Conservation (phyloP, 1,139 yeast species). For the Yamadazyma taylorii region DNA sequence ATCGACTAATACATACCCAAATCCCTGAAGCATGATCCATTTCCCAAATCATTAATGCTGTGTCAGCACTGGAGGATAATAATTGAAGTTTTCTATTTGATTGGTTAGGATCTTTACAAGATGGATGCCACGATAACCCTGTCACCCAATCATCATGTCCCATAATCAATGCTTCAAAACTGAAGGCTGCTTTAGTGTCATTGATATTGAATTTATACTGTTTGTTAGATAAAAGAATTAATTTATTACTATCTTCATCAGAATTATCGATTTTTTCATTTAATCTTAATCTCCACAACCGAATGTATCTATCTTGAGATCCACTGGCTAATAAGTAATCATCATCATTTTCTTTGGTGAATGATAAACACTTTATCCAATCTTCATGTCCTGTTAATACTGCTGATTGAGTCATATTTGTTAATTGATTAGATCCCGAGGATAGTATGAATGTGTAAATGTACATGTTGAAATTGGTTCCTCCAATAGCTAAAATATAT, state of each 20-base stretch:
- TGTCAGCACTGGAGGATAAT: slow-evolving; percentile 88
- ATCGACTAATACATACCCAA: slow-evolving; percentile 79
- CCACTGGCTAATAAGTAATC: slow-evolving; percentile 75
- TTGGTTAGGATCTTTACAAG: slow-evolving; percentile 7
- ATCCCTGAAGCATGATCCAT: slow-evolving; percentile 86
- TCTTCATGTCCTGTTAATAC: slow-evolving; percentile 85
- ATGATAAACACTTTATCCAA: slow-evolving; percentile 78
- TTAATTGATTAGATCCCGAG: slow-evolving; percentile 23
- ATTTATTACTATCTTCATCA: slow-evolving; percentile 54
- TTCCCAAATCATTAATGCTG: slow-evolving; percentile 94
- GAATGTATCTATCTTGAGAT: slow-evolving; percentile 84
- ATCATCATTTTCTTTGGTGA: slow-evolving; percentile 50
- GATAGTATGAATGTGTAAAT: slow-evolving; percentile 41
- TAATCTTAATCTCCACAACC: slow-evolving; percentile 75
- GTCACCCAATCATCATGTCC: slow-evolving; percentile 99
- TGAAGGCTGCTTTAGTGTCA: slow-evolving; percentile 49
- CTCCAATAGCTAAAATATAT: slow-evolving; percentile 75
- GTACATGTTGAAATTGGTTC: slow-evolving; percentile 62
- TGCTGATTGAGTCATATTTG: slow-evolving; percentile 42
- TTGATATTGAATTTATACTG: slow-evolving; percentile 54
- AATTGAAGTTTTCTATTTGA: slow-evolving; percentile 48
- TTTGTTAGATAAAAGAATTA: slow-evolving; percentile 61
- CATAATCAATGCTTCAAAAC: slow-evolving; percentile 90
- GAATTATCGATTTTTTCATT: slow-evolving; percentile 58
- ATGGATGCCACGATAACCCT: slow-evolving; percentile 78